Evolutionary conservation across 306 rosid genomes (phyloP).

Genomic region (Clitoria ternatea): DNA sequence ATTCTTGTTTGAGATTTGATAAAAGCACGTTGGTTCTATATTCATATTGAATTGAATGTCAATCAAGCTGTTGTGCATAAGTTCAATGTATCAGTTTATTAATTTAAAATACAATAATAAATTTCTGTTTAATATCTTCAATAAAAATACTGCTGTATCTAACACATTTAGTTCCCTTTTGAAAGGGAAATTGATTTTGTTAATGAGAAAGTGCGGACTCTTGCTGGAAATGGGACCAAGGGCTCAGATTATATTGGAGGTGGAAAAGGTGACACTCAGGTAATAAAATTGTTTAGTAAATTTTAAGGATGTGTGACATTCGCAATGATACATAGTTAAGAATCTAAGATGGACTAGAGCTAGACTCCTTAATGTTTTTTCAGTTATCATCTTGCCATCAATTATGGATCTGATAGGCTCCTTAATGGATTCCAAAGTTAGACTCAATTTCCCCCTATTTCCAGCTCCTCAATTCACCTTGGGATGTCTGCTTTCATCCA

Average conservation of each 20-base stretch:
- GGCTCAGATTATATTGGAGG: constrained; percentile 92
- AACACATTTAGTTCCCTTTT: constrained; percentile 7
- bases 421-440: constrained; percentile 18
- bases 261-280: constrained; percentile 75
- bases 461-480: constrained; percentile 97
- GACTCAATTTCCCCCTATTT: constrained; percentile 17
- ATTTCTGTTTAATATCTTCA: not conserved
- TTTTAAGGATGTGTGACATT: constrained; percentile 21
- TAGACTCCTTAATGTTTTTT: not conserved
- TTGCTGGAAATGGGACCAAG: constrained; percentile 96
- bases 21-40: constrained; percentile 2
- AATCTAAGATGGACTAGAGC: constrained; percentile 5
- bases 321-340: not conserved
- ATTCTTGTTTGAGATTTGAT: constrained; percentile 14
- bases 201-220: constrained; percentile 69
- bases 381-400: not conserved
- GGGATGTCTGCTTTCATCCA: constrained; percentile 97
- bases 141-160: not conserved
- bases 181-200: constrained; percentile 89
- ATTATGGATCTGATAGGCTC: not conserved
- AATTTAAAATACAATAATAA: not conserved
- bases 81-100: constrained; percentile 13
- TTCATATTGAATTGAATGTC: constrained; percentile 4
- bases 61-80: constrained; percentile 1
- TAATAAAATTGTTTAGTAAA: constrained; percentile 42